Evolutionary conservation across 208 protist genomes (phyloP), one percentile per base, ranked within the genome.

Genomic region (Leishmania gerbilli): DNA sequence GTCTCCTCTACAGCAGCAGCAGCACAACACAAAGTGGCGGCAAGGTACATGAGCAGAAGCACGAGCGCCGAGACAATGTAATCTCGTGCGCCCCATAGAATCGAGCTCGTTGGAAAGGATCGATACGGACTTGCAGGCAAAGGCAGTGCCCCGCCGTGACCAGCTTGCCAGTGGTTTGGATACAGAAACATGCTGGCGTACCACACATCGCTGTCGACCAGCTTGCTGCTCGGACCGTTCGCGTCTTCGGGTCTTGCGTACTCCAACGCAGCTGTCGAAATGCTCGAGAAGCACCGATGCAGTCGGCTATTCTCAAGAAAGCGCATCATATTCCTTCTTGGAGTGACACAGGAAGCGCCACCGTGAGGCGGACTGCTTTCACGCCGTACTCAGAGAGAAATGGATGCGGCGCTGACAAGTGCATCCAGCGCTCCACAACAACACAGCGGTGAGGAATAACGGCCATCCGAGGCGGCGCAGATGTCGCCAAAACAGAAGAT

Each of bases 161-260:
- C 89, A 21, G 86, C 89, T 31, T 91, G 84, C 92, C 94, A 97
- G 71, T 95, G 90, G 64, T 97, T 97, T 13, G 91, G 91, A 74
- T 97, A 97, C 31, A 95, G 83, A 71, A 92, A 96, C 55, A 87
- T 82, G 62, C 88, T 87, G 15, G 94, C 94, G 77, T 96, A 97
- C 87, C 91, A 94, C 58, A 93, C 88, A 79, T 93, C 89, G 11
- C 92, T 90, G 72, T 94, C 89, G 0, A 95, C 87, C 5, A 21
- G 51, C 40, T 79, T 79, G 15, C 69, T 86, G 58, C 83, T 87
- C 9, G 77, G 71, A 37, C 80, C 79, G 9, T 84, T 85, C 11
- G 85, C 79, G 58, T 89, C 80, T 24, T 85, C 79, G 1, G 83
- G 75, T n/a, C 49, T 58, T 13, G 21, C 72, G 34, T 47, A 62